Evolutionary conservation across 1,284 basidiomycete genomes (phyloP).

Genomic region (Sparassis latifolia): DNA sequence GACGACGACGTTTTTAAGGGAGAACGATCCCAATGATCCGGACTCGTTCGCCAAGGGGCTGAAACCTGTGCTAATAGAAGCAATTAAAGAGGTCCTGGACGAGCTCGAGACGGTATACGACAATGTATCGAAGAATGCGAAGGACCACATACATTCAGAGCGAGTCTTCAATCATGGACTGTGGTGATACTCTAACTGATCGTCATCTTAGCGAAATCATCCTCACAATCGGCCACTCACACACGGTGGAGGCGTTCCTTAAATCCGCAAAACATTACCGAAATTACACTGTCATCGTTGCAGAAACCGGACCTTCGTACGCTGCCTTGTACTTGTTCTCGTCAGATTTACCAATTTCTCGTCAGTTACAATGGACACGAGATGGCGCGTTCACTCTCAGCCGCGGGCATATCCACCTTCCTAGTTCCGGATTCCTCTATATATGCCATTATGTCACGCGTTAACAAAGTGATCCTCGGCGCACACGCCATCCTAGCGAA

Average conservation of each 20-base stretch:
- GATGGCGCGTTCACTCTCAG: slow-evolving; percentile 77
- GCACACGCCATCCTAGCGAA: slow-evolving; percentile 94
- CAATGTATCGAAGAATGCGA: slow-evolving; percentile 90
- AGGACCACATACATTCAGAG: slow-evolving; percentile 97
- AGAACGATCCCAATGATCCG: slow-evolving; percentile 66
- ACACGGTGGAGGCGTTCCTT: slow-evolving; percentile 91
- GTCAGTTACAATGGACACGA: slow-evolving; percentile 77
- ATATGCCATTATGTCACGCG: slow-evolving; percentile 93
- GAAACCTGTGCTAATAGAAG: slow-evolving; percentile 82
- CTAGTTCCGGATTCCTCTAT: slow-evolving; percentile 94
- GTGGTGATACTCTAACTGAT: no score
- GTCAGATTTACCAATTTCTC: not conserved
- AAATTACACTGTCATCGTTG: slow-evolving; percentile 95
- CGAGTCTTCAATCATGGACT: slow-evolving; percentile 32
- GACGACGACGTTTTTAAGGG: slow-evolving; percentile 47
- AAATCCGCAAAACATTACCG: slow-evolving; percentile 86
- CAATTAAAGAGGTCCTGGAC: slow-evolving; percentile 90
- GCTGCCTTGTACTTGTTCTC: slow-evolving; percentile 18
- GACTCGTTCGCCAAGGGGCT: slow-evolving; percentile 66
- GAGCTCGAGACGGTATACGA: slow-evolving; percentile 96
- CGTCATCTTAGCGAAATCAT: slow-evolving; percentile 77
- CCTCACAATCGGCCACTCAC: slow-evolving; percentile 90
- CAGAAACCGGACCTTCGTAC: slow-evolving; percentile 89
- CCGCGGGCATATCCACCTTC: slow-evolving; percentile 84
- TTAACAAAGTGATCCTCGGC: slow-evolving; percentile 93